Percentiles rank a stretch among this genome's conserved stretches.
These are phyloP conservation scores for Trypanosomatidae sp. DNA, from an alignment of 208 protist species.

Conservation along the genomic window DNA sequence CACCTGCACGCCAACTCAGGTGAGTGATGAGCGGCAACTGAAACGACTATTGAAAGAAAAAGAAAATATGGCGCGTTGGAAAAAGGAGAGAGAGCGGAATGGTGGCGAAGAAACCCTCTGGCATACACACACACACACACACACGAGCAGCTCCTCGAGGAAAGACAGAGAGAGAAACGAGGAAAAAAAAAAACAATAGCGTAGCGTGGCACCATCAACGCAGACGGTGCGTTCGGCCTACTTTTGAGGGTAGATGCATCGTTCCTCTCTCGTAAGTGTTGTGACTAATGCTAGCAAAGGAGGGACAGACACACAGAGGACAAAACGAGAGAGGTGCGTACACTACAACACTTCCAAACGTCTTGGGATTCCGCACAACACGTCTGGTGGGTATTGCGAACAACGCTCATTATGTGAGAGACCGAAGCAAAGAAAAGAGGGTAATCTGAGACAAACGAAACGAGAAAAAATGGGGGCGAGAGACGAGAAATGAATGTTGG, in stretches of 20 bases:
- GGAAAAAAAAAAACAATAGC: constrained; percentile 8
- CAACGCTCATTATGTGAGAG: neutral
- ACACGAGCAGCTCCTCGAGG: neutral
- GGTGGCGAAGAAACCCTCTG: neutral
- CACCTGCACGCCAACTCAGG: neutral
- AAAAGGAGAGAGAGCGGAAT: neutral
- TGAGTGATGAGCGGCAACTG: neutral
- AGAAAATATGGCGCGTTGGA: neutral
- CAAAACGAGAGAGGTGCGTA: neutral
- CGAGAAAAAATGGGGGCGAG: neutral
- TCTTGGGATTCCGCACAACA: neutral
- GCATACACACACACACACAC: neutral
- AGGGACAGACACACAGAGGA: neutral
- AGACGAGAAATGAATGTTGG: neutral
- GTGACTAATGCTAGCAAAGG: neutral
- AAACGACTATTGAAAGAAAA: neutral
- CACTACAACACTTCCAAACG: neutral
- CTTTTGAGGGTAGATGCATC: neutral
- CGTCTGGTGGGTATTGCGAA: neutral
- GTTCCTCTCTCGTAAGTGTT: neutral
- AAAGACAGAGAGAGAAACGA: neutral
- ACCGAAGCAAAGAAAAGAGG: neutral
- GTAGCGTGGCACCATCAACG: neutral
- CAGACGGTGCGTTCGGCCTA: neutral
- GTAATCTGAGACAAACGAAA: neutral